Percentiles rank a stretch among this genome's conserved stretches.
These are phyloP conservation scores for Panaeolus cyanescens DNA, from an alignment of 768 basidiomycete species.

Conservation along the genomic window DNA sequence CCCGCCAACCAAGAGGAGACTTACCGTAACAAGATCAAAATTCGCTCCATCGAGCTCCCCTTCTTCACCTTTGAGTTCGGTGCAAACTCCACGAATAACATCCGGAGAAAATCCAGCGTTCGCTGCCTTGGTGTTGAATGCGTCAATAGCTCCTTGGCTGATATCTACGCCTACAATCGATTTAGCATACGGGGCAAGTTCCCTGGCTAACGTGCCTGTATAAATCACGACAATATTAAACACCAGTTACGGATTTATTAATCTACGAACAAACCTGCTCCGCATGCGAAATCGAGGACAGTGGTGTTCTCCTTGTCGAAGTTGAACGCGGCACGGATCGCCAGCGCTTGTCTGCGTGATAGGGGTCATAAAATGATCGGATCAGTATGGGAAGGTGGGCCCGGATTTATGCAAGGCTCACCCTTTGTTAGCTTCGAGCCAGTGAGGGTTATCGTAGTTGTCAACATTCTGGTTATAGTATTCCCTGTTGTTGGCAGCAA, in stretches of 20 bases:
- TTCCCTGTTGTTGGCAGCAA: background rate
- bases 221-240: background rate
- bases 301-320: slow-evolving; percentile 63
- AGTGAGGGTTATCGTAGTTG: slow-evolving; percentile 9
- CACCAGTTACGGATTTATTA: background rate
- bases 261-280: slow-evolving; percentile 50
- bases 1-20: slow-evolving; percentile 37
- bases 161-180: slow-evolving; percentile 76
- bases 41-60: slow-evolving; percentile 50
- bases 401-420: background rate
- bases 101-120: slow-evolving; percentile 66
- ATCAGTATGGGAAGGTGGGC: background rate
- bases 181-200: slow-evolving; percentile 60
- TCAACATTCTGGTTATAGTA: background rate
- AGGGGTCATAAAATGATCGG: background rate
- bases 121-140: slow-evolving; percentile 56
- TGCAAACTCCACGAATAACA: slow-evolving; percentile 67
- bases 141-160: slow-evolving; percentile 68
- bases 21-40: slow-evolving; percentile 74
- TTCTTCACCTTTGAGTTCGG: slow-evolving; percentile 46
- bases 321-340: slow-evolving; percentile 64
- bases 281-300: slow-evolving; percentile 75
- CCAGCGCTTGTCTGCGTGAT: background rate
- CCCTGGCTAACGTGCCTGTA: slow-evolving; percentile 63
- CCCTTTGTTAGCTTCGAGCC: slow-evolving; percentile 47